Evolutionary conservation across 2,329 filamentous ascomycete genomes (phyloP).

Genomic region (Claviceps cyperi): DNA sequence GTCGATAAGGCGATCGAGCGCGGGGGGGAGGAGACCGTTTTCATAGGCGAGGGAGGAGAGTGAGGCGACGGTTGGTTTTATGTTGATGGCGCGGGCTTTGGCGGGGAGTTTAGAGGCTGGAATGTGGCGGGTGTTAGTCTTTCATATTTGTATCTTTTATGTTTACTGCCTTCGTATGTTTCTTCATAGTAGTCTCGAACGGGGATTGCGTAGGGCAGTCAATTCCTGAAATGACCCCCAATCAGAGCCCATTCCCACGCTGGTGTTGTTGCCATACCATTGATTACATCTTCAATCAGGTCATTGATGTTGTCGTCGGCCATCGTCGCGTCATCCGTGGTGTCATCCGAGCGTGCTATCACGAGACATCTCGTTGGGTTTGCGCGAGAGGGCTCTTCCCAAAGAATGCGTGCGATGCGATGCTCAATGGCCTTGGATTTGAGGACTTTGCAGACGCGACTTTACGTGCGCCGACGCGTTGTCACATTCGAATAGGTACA

Average conservation of each 20-base stretch:
- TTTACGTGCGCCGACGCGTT: background rate
- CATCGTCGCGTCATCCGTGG: conserved; percentile 6
- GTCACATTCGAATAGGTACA: background rate
- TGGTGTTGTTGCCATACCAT: conserved; percentile 10
- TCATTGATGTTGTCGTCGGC: conserved; percentile 19
- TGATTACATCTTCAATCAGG: conserved; percentile 23
- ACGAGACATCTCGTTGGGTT: background rate
- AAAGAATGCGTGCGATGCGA: background rate
- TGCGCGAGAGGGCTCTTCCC: background rate
- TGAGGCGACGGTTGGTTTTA: conserved; percentile 49
- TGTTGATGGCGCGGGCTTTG: conserved; percentile 48
- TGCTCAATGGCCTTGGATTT: background rate
- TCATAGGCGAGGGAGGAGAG: conserved; percentile 51
- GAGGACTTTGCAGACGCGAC: background rate
- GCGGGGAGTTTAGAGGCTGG: conserved; percentile 45
- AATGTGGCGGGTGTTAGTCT: background rate
- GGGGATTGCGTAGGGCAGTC: too few relatives aligned
- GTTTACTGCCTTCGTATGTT: background rate
- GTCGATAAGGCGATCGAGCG: conserved; percentile 49
- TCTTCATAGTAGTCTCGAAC: background rate
- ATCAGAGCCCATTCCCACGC: too few relatives aligned
- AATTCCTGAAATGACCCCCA: too few relatives aligned
- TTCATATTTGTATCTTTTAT: background rate
- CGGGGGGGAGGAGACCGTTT: conserved; percentile 46
- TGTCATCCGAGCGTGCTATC: background rate